Evolutionary conservation across 192 early-diverging fungal genomes (phyloP).

Genomic region (Coemansia sp.): DNA sequence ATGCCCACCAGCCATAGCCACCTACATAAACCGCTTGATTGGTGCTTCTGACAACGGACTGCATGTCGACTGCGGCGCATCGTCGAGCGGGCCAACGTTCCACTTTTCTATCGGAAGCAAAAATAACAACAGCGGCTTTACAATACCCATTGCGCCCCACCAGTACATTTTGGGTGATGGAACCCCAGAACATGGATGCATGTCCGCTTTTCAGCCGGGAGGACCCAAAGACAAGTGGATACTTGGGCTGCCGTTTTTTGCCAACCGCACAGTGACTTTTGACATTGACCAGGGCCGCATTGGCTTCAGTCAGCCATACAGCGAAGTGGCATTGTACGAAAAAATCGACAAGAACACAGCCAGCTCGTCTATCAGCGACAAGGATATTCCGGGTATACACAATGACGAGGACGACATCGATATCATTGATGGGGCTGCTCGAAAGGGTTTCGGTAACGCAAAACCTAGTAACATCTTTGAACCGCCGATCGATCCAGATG

Average conservation of each 20-base stretch:
- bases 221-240: constrained; percentile 47
- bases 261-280: constrained; percentile 43
- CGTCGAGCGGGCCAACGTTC: constrained; percentile 39
- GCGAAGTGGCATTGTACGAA: constrained; percentile 3
- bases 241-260: constrained; percentile 47
- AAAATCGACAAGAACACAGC: background rate
- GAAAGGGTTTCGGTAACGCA: background rate
- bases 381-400: background rate
- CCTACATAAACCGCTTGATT: constrained; percentile 46
- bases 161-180: constrained; percentile 49
- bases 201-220: constrained; percentile 52
- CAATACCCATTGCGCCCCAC: constrained; percentile 27
- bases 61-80: constrained; percentile 32
- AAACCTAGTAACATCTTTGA: background rate
- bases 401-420: background rate
- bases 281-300: constrained; percentile 45
- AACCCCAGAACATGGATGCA: constrained; percentile 36
- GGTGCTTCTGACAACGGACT: constrained; percentile 45
- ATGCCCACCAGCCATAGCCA: constrained; percentile 31
- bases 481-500: background rate
- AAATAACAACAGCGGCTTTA: background rate
- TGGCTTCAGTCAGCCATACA: constrained; percentile 21
- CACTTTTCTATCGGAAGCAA: constrained; percentile 20
- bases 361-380: background rate
- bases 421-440: background rate